Evolutionary conservation across 768 basidiomycete species (phyloP).

Genomic region (Ramaria sp.): DNA sequence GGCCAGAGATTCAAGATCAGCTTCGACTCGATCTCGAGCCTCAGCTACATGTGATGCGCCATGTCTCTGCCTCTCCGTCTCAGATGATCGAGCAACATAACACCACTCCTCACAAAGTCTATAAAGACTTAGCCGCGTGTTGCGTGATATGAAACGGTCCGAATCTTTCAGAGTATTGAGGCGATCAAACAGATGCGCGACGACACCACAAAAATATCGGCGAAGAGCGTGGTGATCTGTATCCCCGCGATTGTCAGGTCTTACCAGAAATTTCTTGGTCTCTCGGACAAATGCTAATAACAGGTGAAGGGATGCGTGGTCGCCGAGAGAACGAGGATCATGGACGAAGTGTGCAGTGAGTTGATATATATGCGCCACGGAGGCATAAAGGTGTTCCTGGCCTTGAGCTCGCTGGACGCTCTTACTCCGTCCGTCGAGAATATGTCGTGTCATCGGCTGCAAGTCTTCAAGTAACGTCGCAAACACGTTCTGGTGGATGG

Average conservation of each 20-base stretch:
- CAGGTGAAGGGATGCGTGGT: constrained; percentile 64
- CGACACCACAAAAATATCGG: constrained; percentile 83
- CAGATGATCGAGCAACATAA: constrained; percentile 66
- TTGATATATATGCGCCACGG: constrained; percentile 82
- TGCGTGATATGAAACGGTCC: constrained; percentile 64
- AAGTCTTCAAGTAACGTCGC: constrained; percentile 78
- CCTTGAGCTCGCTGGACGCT: constrained; percentile 50
- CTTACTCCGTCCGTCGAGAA: constrained; percentile 68
- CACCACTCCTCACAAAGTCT: constrained; percentile 92
- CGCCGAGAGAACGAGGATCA: constrained; percentile 54
- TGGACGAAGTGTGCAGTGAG: constrained; percentile 72
- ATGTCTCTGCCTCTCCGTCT: constrained; percentile 53
- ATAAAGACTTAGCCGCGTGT: constrained; percentile 72
- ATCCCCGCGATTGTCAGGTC: constrained; percentile 63
- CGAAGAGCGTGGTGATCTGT: constrained; percentile 71
- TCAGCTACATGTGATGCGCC: constrained; percentile 1
- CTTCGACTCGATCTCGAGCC: constrained; percentile 35
- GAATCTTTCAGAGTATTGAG: constrained; percentile 58
- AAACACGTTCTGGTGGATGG: constrained; percentile 69
- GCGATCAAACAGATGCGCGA: constrained; percentile 79
- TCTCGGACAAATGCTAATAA: constrained; percentile 82
- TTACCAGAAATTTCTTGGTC: constrained; percentile 68
- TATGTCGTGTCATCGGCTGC: constrained; percentile 67
- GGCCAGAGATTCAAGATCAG: constrained; percentile 63
- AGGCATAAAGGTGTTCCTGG: constrained; percentile 73